Evolutionary conservation across 441 rosid genomes (phyloP).

Genomic region (Codiaeum variegatum): DNA sequence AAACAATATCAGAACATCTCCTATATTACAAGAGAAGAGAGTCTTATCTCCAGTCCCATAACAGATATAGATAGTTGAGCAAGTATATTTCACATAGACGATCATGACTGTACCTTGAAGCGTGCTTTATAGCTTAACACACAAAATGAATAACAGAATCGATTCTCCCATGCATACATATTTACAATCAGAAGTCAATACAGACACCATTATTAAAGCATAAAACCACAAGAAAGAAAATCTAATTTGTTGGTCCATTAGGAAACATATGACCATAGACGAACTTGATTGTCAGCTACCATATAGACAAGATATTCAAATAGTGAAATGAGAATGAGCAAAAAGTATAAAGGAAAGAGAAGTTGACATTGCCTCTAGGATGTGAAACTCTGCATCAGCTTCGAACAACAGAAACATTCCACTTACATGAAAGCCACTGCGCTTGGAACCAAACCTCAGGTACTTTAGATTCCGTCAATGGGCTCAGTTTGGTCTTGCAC

Average conservation of each 20-base stretch:
- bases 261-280: constrained; percentile 15
- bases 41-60: neutral
- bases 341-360: constrained; percentile 17
- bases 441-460: constrained; percentile 1
- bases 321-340: constrained; percentile 20
- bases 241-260: constrained; percentile 24
- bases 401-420: constrained; percentile 13
- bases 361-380: constrained; percentile 15
- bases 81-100: neutral
- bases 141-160: constrained; percentile 1
- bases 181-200: constrained; percentile 25
- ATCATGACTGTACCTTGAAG: neutral
- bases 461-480: constrained; percentile 22
- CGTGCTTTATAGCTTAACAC: neutral
- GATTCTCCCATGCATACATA: constrained; percentile 18
- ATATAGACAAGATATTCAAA: constrained; percentile 29
- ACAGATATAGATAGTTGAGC: neutral
- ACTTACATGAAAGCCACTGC: constrained; percentile 3
- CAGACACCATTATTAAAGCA: constrained; percentile 23
- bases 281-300: constrained; percentile 25
- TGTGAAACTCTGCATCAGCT: constrained; percentile 9
- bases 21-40: neutral
- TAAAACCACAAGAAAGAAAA: constrained; percentile 15
- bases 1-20: neutral
- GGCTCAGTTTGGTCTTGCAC: constrained; percentile 34